Base-by-base conservation (phyloP, 306 rosid species). In the Biancaea sappan region DNA sequence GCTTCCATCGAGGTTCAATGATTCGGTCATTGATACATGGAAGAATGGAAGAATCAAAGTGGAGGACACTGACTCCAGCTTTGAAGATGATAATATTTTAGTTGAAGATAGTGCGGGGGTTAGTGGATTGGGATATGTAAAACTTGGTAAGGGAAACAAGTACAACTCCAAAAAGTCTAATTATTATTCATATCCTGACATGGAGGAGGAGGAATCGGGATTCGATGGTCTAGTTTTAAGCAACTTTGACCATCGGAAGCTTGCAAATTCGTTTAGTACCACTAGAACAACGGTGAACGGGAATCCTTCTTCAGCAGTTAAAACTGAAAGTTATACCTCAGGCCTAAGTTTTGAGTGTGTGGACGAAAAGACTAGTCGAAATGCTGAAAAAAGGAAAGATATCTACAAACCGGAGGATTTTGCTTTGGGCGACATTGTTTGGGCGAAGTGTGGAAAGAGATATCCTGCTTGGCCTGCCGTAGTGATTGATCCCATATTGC, bases 401-500 rank as follows among this genome's bases (percentile, higher is more conserved):
- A 15, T 86, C 35, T 94, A 88, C 57, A 92, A 79, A 79, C 93
- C 88, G 1, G 89, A 83, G 82, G 97, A 94, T 72, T 94, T 94
- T 81, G 84, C 96, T 51, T 78, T 90, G 85, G 99, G 97, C 6
- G 97, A 92, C 73, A 80, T 94, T 40, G 96, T 94, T 75, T 94
- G 99, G 99, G 99, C 97, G 0, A 94, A 92, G 83, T 90, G 89
- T 81, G 99, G 99, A 66, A 87, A 90, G 86, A 88, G 90, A 65
- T 94, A 83, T 73, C 99, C 99, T 2, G 90, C 94, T 47, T 94
- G 99, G 99, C 99, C 97, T 10, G 97, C 93, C 2, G 85, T 94
- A 72, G 99, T 94, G 48, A 94, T 94, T 72, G 97, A 94, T 74
- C 99, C 97, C 21, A 46, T 90, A n/a, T 58, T 76, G 82, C 83